A percentile compares a stretch with the other conserved stretches of the same genome.
Evolutionary conservation across 2,329 filamentous ascomycete genomes (phyloP).

Genomic region (Lomentospora prolificans): DNA sequence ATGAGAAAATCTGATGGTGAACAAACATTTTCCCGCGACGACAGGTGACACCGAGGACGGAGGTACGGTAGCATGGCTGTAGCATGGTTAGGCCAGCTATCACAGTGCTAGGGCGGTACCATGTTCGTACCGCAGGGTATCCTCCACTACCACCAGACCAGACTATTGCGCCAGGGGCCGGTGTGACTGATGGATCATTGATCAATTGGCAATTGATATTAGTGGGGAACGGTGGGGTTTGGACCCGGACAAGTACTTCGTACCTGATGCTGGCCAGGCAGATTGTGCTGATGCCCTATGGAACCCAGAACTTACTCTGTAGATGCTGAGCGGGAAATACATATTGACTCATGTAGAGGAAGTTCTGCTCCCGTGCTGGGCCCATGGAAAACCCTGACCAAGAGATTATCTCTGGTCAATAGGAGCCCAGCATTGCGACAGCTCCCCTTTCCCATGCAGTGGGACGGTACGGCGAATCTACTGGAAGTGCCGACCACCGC

Average conservation of each 20-base stretch:
- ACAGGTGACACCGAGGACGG: conserved; percentile 3
- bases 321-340: background rate
- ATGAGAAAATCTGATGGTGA: background rate
- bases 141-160: background rate
- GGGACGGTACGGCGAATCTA: background rate
- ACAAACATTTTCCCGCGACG: background rate
- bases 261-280: background rate
- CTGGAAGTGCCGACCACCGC: background rate
- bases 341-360: too few relatives aligned
- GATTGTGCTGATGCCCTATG: background rate
- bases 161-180: background rate
- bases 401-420: conserved; percentile 3
- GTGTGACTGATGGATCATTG: background rate
- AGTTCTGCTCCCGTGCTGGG: background rate
- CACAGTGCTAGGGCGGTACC: background rate
- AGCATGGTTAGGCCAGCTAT: background rate
- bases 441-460: background rate
- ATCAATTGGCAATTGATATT: background rate
- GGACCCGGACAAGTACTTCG: background rate
- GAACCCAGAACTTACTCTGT: background rate
- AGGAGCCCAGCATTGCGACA: background rate
- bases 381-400: background rate
- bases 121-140: background rate
- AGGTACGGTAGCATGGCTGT: background rate
- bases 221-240: background rate